Evolutionary conservation across 1,139 yeast species (phyloP).

Genomic region (Eremothecium cymbalariae): DNA sequence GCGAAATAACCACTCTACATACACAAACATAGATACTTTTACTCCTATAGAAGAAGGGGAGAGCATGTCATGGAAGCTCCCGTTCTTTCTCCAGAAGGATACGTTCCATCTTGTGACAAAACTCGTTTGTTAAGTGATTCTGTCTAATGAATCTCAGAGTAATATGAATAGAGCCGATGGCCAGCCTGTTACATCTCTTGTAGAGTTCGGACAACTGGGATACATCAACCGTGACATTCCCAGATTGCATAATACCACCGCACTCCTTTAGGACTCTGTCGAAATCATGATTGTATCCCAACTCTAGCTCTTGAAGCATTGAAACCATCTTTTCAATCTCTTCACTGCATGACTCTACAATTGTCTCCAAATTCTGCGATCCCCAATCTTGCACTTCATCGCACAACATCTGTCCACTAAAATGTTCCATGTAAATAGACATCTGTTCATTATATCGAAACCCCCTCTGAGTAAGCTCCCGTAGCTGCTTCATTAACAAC

Average conservation of each 20-base stretch:
- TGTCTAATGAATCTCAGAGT: conserved; percentile 11
- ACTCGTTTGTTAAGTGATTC: conserved; percentile 11
- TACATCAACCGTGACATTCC: conserved; percentile 1
- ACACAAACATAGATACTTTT: too few relatives aligned
- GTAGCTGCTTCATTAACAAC: conserved; percentile 6
- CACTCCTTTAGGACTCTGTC: conserved; percentile 8
- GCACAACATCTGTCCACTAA: background rate
- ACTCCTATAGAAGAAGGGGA: too few relatives aligned
- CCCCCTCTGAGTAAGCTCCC: conserved; percentile 6
- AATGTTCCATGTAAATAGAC: conserved; percentile 2
- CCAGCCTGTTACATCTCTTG: conserved; percentile 9
- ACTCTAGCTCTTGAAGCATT: conserved; percentile 9
- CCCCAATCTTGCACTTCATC: background rate
- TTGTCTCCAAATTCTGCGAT: conserved; percentile 4
- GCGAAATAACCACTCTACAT: too few relatives aligned
- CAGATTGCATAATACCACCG: conserved; percentile 2
- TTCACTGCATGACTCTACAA: conserved; percentile 10
- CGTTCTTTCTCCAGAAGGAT: conserved; percentile 4
- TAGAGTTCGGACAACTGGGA: conserved; percentile 9
- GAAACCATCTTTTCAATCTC: conserved; percentile 7
- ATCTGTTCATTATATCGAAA: conserved; percentile 4
- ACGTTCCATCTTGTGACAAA: conserved; percentile 8
- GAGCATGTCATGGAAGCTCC: too few relatives aligned
- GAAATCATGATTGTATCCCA: conserved; percentile 6
- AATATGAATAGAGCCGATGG: conserved; percentile 10